A percentile compares a stretch with the other conserved stretches of the same genome.
Conservation (phyloP, 192 early-diverging fungal species). For the Piromyces sp. region DNA sequence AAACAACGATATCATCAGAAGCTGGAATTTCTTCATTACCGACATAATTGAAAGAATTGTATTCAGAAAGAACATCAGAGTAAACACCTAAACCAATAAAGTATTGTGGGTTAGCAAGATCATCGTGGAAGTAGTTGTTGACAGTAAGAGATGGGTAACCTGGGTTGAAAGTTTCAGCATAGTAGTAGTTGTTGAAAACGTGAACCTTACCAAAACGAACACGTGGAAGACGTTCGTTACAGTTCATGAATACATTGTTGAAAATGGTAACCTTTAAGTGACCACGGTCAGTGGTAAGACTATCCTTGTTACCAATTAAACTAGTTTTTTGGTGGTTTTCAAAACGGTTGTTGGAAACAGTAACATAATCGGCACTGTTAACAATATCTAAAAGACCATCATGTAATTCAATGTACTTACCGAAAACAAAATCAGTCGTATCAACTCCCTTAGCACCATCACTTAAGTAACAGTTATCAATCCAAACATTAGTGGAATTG, state of each 20-base stretch:
- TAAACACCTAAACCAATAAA: not conserved
- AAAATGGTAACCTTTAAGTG: not conserved
- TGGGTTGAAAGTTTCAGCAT: not conserved
- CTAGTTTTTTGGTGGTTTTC: not conserved
- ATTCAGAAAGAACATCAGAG: not conserved
- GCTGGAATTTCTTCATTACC: not conserved
- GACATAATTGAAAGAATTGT: not conserved
- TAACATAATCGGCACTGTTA: not conserved
- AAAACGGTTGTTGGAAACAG: not conserved
- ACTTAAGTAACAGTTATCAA: not conserved
- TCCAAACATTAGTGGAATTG: not conserved
- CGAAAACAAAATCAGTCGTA: not conserved
- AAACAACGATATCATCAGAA: not conserved
- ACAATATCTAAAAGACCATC: not conserved
- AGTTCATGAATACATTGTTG: not conserved
- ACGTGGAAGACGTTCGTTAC: not conserved
- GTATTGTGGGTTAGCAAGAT: not conserved
- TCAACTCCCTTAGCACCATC: not conserved
- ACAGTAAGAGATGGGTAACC: not conserved
- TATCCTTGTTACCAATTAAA: not conserved
- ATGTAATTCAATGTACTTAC: not conserved
- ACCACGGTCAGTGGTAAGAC: not conserved
- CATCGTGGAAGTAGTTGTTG: not conserved
- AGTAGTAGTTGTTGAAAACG: not conserved
- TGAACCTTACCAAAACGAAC: not conserved